Conservation (phyloP, 768 basidiomycete genomes). For the Suillus lakei region DNA sequence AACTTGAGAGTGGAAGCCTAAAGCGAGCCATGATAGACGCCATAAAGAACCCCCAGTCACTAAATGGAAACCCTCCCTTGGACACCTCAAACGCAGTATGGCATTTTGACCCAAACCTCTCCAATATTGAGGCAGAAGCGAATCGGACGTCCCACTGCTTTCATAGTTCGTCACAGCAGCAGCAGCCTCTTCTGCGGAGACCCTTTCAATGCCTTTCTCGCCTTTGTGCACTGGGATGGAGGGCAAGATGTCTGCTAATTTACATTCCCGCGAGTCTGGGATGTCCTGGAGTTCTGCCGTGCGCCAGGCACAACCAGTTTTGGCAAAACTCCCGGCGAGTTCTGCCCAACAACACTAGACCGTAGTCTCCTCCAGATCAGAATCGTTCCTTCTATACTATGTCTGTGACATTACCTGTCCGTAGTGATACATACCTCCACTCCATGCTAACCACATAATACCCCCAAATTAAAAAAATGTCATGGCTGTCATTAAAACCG, state of each 20-base stretch:
- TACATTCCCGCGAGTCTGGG: too few relatives aligned
- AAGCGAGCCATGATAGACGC: constrained; percentile 74
- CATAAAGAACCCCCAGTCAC: constrained; percentile 85
- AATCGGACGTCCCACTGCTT: constrained; percentile 89
- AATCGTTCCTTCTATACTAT: not conserved
- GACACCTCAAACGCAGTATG: constrained; percentile 73
- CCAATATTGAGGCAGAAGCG: constrained; percentile 68
- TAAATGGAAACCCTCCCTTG: constrained; percentile 87
- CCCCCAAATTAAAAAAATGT: not conserved
- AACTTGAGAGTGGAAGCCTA: constrained; percentile 39
- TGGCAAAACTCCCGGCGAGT: too few relatives aligned
- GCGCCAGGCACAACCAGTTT: too few relatives aligned
- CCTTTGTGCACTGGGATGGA: constrained; percentile 86
- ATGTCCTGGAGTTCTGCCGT: too few relatives aligned
- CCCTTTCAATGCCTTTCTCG: constrained; percentile 89
- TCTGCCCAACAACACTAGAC: too few relatives aligned
- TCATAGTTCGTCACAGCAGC: constrained; percentile 70
- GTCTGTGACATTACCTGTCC: too few relatives aligned
- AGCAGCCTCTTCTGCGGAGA: constrained; percentile 90
- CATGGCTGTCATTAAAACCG: constrained; percentile 7
- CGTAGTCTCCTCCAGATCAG: too few relatives aligned
- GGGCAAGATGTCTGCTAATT: constrained; percentile 79
- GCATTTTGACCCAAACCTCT: constrained; percentile 78
- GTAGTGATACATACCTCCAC: not conserved
- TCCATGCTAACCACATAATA: not conserved